phyloP scores from a whole-genome alignment of 441 rosid species.

The Gossypium lobatum region DNA sequence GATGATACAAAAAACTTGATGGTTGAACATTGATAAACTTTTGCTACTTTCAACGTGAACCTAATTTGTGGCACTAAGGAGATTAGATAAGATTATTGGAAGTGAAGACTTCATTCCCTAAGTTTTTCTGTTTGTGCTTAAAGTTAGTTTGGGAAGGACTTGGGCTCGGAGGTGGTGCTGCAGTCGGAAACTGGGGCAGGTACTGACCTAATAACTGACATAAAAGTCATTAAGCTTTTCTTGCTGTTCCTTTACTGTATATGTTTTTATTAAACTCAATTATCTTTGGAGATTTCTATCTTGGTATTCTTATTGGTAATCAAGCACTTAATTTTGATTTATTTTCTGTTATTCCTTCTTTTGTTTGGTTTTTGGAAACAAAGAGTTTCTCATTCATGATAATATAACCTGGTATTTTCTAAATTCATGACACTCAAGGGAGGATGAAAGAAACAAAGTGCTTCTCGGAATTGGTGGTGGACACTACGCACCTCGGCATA shows the following conservation, averaged over 20 bases:
- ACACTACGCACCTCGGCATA: constrained; percentile 88
- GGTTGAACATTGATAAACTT: neutral
- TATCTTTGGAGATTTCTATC: neutral
- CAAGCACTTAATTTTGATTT: neutral
- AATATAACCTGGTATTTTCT: constrained; percentile 1
- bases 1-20: neutral
- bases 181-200: constrained; percentile 82
- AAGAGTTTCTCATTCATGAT: neutral
- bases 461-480: constrained; percentile 91
- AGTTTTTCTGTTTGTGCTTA: constrained; percentile 21
- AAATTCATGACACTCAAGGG: constrained; percentile 27
- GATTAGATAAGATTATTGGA: neutral
- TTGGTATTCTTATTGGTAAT: neutral
- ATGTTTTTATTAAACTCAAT: neutral
- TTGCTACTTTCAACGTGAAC: neutral
- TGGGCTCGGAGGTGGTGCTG: constrained; percentile 68
- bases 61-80: neutral
- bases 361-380: neutral
- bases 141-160: constrained; percentile 91
- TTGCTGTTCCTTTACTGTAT: neutral
- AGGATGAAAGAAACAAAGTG: constrained; percentile 47
- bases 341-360: neutral
- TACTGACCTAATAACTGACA: constrained; percentile 21
- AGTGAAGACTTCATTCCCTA: constrained; percentile 2
- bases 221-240: constrained; percentile 3